These are phyloP conservation scores for Chaetomium fimeti DNA, from an alignment of 495 filamentous ascomycete genomes.

Conservation along the genomic window DNA sequence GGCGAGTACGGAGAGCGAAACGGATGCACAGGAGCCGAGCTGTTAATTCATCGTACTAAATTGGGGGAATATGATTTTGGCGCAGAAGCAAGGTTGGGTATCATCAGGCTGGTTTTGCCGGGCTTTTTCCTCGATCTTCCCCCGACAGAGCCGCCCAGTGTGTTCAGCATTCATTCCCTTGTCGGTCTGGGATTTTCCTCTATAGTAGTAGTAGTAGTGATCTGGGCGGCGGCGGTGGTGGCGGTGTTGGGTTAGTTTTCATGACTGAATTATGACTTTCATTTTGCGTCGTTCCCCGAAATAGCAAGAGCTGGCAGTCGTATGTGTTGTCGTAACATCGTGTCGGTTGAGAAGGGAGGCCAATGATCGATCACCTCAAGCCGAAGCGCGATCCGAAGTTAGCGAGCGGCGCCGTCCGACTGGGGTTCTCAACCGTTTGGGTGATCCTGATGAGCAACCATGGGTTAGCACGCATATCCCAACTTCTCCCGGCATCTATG, in stretches of 20 bases:
- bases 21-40: neutral
- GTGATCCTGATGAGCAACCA: slow-evolving; percentile 53
- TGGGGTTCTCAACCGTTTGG: slow-evolving; percentile 58
- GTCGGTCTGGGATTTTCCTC: neutral
- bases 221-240: neutral
- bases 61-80: slow-evolving; percentile 7
- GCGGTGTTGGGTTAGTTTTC: slow-evolving; percentile 2
- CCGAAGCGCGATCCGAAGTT: slow-evolving; percentile 70
- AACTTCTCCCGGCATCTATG: neutral
- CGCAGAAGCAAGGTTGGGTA: neutral
- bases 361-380: slow-evolving; percentile 48
- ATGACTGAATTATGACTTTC: slow-evolving; percentile 15
- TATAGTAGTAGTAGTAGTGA: neutral
- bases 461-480: slow-evolving; percentile 12
- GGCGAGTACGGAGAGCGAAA: neutral
- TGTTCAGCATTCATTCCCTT: slow-evolving; percentile 2
- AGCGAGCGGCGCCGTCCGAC: slow-evolving; percentile 59
- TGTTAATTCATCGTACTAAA: neutral
- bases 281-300: neutral
- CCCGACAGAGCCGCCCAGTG: slow-evolving; percentile 1
- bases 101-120: neutral
- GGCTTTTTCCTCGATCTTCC: neutral
- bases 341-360: neutral
- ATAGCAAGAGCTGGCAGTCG: neutral
- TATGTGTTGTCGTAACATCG: neutral